Evolutionary conservation across 2,329 filamentous ascomycete species (phyloP), one percentile per base, ranked within the genome.

Genomic region (Dendrostoma leiphaemia): DNA sequence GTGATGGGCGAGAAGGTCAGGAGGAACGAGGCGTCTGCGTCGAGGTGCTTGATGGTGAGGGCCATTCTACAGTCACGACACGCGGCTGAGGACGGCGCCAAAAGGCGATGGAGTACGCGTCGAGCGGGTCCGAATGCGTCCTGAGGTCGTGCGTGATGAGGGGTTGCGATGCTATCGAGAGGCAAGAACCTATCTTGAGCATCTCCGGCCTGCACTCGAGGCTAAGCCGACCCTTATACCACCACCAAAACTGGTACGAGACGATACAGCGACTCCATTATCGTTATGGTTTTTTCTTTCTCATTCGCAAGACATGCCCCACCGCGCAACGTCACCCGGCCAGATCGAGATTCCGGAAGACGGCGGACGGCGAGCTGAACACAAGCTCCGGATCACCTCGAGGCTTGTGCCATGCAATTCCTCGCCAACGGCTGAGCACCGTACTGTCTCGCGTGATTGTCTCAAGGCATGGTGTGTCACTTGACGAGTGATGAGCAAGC

Each of bases 1-100:
- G 73, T 69, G 26, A 79, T 70, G 29, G 82, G 81, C 53, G 79
- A 74, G 63, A 89, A 86, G 26, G 80, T 81, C 41, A 89, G 74
- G 32, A 88, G 75, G 65, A 89, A 88, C 3, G 82, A 84, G 32
- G 83, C 78, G 65, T 88, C 84, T 48, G 76, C 78, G 65, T 88
- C 87, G 52, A 88, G 74, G 54, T 84, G 80, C 67, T 82, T 82
- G 59, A 89, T 71, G 2, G 79, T 81, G 62, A 89, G 69, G 32
- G 85, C 79, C 85, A 88, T 89, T 62, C 41, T 26, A 7, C 28
- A 8, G 37, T 28, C 23, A 3, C 9, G 10, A 28, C 10, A 10
- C 3, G 28, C 24, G 43, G 23, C 15, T 4, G 13, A 48, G 37
- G n/a, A n/a, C n/a, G n/a, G n/a, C n/a, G n/a, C n/a, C n/a, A n/a